Percentiles rank a stretch among this genome's conserved stretches.
These are phyloP conservation scores for Fusarium sublunatum DNA, from an alignment of 2,329 filamentous ascomycete genomes.

Conservation along the genomic window DNA sequence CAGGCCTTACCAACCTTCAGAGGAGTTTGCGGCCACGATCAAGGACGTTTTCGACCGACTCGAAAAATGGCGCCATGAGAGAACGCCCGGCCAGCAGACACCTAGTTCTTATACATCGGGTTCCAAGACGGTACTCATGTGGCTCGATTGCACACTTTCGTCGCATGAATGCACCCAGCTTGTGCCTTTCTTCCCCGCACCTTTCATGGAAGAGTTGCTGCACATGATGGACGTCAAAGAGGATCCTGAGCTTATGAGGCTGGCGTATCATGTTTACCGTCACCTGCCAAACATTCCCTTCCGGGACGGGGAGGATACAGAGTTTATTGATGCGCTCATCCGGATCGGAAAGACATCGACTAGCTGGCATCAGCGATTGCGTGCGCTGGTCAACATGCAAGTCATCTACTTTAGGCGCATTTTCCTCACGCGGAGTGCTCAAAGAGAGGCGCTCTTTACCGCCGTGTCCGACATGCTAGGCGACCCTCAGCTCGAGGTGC, in stretches of 20 bases:
- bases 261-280: constrained; percentile 96
- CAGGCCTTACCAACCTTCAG: constrained; percentile 81
- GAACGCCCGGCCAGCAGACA: constrained; percentile 88
- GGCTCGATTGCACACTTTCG: constrained; percentile 91
- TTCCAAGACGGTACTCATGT: constrained; percentile 93
- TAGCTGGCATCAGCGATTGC: constrained; percentile 95
- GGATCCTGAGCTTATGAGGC: constrained; percentile 91
- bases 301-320: constrained; percentile 82
- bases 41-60: constrained; percentile 80
- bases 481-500: constrained; percentile 92
- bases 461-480: constrained; percentile 97
- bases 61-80: constrained; percentile 87
- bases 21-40: constrained; percentile 79
- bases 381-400: constrained; percentile 97
- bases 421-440: constrained; percentile 80
- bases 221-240: constrained; percentile 99
- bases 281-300: constrained; percentile 97
- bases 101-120: constrained; percentile 95
- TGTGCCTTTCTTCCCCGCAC: constrained; percentile 87
- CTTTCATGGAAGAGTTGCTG: constrained; percentile 90
- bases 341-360: constrained; percentile 84
- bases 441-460: constrained; percentile 85
- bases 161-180: constrained; percentile 94
- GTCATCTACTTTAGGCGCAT: constrained; percentile 97
- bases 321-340: constrained; percentile 87